Base-by-base conservation (phyloP, 306 rosid species). In the Cicer arietinum region DNA sequence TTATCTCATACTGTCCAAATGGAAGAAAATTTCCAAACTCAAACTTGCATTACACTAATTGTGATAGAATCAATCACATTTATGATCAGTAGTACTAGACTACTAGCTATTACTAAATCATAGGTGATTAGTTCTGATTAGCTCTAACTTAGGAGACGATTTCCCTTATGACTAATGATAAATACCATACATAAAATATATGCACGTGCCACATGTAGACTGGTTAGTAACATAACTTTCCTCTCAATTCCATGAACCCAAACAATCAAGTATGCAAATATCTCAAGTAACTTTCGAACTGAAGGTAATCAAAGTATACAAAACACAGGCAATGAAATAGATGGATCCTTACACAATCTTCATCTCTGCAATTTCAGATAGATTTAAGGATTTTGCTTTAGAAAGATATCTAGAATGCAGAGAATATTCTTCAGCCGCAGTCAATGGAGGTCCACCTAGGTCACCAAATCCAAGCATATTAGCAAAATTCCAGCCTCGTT, bases 371-470 rank as follows among this genome's bases (percentile, higher is more conserved):
- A 92, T 92, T 90, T 94, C 99, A 57, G 96, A 89, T 53, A 94
- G 92, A 83, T 82, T 90, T 58, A 92, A 87, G 84, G 96, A 86
- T 80, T 94, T 94, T 77, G 99, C 98, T 90, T 90, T 92, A 8
- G 99, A 90, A 73, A 94, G 96, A 85, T 88, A 94, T 94, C 98
- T 90, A 16, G 97, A 89, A 86, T 94, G 99, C 74, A 92, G 90
- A 16, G 99, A 94, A 85, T 87, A 91, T 82, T 94, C 97, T 82
- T 94, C 99, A 4, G 97, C 90, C 2, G 88, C 93, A 81, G 99
- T 90, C 57, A 94, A 75, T 67, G 92, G 86, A 77, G 97, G 90
- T 53, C 84, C 90, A 57, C 97, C 96, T 75, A 94, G 86, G 30
- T 92, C 92, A 81, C 97, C 99, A 41, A 94, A 85, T 76, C 99